Conservation (phyloP, 768 basidiomycete genomes). For the Leucocoprinus leucothites region DNA sequence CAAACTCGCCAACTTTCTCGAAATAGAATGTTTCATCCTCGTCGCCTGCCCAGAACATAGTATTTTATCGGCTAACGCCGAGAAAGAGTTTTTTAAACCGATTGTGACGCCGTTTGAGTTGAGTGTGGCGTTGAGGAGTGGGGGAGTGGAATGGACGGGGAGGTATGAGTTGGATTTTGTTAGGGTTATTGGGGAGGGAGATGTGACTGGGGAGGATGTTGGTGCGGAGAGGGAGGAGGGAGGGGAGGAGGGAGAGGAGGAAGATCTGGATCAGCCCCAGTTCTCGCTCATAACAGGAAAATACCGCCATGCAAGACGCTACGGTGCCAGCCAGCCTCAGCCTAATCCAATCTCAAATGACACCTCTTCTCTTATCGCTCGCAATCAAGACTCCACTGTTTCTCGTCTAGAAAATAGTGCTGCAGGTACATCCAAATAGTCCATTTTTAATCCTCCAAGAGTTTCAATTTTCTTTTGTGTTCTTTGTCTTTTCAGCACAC, state of each 20-base stretch:
- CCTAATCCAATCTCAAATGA: background rate
- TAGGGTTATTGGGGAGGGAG: conserved; percentile 37
- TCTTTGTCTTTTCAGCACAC: too few species aligned
- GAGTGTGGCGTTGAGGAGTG: conserved; percentile 65
- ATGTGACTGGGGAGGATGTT: background rate
- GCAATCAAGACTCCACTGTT: conserved; percentile 63
- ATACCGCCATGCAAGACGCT: conserved; percentile 76
- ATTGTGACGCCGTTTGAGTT: conserved; percentile 95
- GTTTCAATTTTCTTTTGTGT: too few species aligned
- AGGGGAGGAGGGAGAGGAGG: conserved; percentile 23
- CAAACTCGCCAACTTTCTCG: conserved; percentile 93
- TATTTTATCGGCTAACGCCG: conserved; percentile 39
- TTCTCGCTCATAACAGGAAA: conserved; percentile 88
- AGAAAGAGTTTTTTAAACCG: conserved; percentile 86
- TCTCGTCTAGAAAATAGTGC: conserved; percentile 60
- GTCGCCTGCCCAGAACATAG: conserved; percentile 96
- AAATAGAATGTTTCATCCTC: conserved; percentile 93
- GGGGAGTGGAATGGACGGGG: conserved; percentile 70
- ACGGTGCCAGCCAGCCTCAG: conserved; percentile 33
- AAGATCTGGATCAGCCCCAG: conserved; percentile 68
- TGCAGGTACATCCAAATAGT: conserved; percentile 47
- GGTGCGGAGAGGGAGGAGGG: background rate
- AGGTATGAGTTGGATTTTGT: conserved; percentile 79
- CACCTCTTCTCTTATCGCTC: conserved; percentile 45
- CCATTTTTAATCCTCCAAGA: background rate